Evolutionary conservation across 78 protist species (phyloP).

Genomic region (Isochrysis galbana): DNA sequence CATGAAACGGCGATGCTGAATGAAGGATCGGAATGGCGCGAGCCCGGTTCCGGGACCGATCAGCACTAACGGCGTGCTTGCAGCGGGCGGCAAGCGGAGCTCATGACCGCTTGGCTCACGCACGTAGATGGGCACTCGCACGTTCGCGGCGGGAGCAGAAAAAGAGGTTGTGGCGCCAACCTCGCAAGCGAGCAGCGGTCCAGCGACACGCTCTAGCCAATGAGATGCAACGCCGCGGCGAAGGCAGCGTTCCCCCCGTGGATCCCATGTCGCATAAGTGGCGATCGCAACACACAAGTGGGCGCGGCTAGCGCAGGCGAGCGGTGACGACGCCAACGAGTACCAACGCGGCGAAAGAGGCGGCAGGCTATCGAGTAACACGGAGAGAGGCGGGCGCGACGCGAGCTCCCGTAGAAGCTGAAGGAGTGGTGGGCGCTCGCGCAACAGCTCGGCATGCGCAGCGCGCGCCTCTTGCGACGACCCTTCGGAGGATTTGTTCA

Average conservation of each 20-base stretch:
- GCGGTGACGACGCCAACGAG: neutral
- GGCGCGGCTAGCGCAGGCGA: neutral
- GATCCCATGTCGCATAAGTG: neutral
- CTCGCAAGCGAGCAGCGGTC: conserved; percentile 16
- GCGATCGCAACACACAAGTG: neutral
- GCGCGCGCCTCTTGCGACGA: neutral
- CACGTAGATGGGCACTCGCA: neutral
- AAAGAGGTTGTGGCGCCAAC: no score
- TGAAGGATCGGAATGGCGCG: conserved; percentile 10
- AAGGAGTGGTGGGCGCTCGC: neutral
- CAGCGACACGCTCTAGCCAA: neutral
- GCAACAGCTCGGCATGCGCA: neutral
- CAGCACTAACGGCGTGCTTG: neutral
- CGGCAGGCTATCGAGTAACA: neutral
- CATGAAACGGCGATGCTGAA: neutral
- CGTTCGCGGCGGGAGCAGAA: no score
- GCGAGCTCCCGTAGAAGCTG: neutral
- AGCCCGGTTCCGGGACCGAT: conserved; percentile 34
- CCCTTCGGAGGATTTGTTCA: neutral
- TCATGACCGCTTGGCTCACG: conserved; percentile 3
- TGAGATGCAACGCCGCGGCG: neutral
- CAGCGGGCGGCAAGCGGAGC: neutral
- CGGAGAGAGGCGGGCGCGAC: neutral
- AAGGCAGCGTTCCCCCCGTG: neutral
- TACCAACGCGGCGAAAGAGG: conserved; percentile 11